phyloP scores from a whole-genome alignment of 352 stramenopile genomes.

The Globisporangium yorkense region DNA sequence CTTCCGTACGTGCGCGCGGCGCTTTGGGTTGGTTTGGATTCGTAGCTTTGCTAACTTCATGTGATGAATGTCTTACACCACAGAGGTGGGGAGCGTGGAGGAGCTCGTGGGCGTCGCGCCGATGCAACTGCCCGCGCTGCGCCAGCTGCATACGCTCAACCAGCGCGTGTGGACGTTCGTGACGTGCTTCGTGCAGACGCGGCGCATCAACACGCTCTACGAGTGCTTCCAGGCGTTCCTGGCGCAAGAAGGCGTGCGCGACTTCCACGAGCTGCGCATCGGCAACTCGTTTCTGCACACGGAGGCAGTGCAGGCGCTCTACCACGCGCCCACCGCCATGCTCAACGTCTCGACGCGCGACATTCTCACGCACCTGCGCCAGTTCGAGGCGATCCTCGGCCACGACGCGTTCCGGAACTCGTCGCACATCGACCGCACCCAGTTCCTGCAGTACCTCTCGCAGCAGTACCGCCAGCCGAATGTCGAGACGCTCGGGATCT shows the following conservation, averaged over 20 bases:
- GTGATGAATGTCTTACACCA: conserved; percentile 1
- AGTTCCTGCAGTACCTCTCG: conserved; percentile 70
- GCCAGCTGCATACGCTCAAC: conserved; percentile 56
- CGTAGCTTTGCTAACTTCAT: neutral
- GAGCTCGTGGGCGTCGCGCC: conserved; percentile 39
- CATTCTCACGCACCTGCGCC: conserved; percentile 51
- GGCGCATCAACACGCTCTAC: conserved; percentile 65
- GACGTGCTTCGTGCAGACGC: conserved; percentile 68
- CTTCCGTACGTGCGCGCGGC: conserved; percentile 38
- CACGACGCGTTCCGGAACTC: conserved; percentile 58
- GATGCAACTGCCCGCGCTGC: conserved; percentile 39
- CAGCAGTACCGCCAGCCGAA: conserved; percentile 63
- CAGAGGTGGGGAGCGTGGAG: conserved; percentile 46
- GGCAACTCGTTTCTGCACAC: conserved; percentile 78
- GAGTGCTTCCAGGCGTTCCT: conserved; percentile 70
- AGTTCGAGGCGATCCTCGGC: conserved; percentile 59
- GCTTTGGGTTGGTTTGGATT: neutral
- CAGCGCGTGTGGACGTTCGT: conserved; percentile 80
- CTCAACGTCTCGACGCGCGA: conserved; percentile 59
- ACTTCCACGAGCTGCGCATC: conserved; percentile 63
- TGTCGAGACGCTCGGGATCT: conserved; percentile 55
- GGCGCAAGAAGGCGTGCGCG: conserved; percentile 52
- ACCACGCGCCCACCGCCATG: conserved; percentile 37
- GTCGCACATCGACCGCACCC: conserved; percentile 51
- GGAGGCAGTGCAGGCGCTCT: conserved; percentile 72